phyloP scores from a whole-genome alignment of 2,329 filamentous ascomycete species.

The Ceratocystis eucalypticola region DNA sequence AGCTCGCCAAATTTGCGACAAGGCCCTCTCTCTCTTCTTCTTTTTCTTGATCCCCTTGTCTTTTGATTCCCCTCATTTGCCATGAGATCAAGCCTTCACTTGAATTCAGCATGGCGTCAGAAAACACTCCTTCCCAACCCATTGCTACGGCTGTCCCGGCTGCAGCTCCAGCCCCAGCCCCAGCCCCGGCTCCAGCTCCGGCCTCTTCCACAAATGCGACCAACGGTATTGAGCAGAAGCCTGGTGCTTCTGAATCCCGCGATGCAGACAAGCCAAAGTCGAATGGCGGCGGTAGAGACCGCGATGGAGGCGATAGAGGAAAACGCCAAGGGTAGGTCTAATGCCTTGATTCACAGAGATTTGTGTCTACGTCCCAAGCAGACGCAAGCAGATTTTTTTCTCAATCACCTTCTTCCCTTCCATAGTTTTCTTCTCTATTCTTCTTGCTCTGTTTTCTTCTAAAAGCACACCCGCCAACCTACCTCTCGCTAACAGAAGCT shows the following conservation, averaged over 20 bases:
- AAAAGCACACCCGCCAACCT: conserved; percentile 14
- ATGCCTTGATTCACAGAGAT: neutral
- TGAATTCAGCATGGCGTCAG: conserved; percentile 16
- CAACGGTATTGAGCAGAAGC: neutral
- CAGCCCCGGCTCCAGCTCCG: neutral
- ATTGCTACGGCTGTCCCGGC: neutral
- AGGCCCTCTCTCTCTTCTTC: neutral
- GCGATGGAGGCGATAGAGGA: conserved; percentile 11
- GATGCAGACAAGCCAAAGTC: neutral
- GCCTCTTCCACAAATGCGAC: neutral
- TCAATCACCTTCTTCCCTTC: neutral
- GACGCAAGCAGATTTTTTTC: neutral
- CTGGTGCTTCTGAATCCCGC: conserved; percentile 9
- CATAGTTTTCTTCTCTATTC: neutral
- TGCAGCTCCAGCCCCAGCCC: neutral
- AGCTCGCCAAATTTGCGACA: neutral
- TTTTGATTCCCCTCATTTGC: neutral
- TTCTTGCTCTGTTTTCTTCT: neutral
- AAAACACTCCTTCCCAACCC: conserved; percentile 14
- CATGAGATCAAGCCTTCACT: conserved; percentile 12
- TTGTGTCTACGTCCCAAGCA: neutral
- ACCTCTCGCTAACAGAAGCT: conserved; percentile 15
- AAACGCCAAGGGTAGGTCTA: conserved; percentile 17
- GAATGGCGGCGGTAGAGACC: neutral
- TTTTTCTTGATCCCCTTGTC: conserved; percentile 8